These are phyloP conservation scores for Nakaseomyces bracarensis DNA, from an alignment of 1,139 yeast species.

Conservation along the genomic window DNA sequence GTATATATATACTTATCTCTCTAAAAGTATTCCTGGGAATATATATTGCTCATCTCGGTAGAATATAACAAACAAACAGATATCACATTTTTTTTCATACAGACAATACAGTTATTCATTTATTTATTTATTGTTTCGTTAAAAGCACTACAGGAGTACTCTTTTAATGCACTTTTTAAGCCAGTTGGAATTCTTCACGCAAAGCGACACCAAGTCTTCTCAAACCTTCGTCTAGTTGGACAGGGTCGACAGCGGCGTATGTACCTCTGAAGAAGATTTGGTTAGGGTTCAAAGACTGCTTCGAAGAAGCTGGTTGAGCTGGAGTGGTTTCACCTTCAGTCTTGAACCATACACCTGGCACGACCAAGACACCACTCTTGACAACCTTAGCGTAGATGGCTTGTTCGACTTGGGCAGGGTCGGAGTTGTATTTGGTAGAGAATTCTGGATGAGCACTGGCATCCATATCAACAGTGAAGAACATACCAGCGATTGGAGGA, in stretches of 20 bases:
- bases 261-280: slow-evolving; percentile 56
- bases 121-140: not conserved
- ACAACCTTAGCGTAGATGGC: slow-evolving; percentile 44
- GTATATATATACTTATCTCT: not conserved
- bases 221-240: slow-evolving; percentile 44
- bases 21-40: not conserved
- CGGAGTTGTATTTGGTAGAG: slow-evolving; percentile 37
- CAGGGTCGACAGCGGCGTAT: slow-evolving; percentile 61
- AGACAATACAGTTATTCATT: too few species aligned
- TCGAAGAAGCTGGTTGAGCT: slow-evolving; percentile 46
- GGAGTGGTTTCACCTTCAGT: slow-evolving; percentile 36
- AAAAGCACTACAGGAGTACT: too few species aligned
- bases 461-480: slow-evolving; percentile 48
- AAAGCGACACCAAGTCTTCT: slow-evolving; percentile 51
- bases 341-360: slow-evolving; percentile 59
- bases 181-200: slow-evolving; percentile 34
- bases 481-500: slow-evolving; percentile 63
- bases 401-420: slow-evolving; percentile 43
- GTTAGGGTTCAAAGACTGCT: slow-evolving; percentile 34
- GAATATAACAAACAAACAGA: too few species aligned
- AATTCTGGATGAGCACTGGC: slow-evolving; percentile 53
- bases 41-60: too few species aligned
- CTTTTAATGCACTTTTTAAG: too few species aligned
- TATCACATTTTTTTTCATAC: too few species aligned
- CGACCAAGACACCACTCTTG: slow-evolving; percentile 45